Base-by-base conservation (phyloP, 2,329 filamentous ascomycete species). In the Aspergillus pseudoviridinutans region DNA sequence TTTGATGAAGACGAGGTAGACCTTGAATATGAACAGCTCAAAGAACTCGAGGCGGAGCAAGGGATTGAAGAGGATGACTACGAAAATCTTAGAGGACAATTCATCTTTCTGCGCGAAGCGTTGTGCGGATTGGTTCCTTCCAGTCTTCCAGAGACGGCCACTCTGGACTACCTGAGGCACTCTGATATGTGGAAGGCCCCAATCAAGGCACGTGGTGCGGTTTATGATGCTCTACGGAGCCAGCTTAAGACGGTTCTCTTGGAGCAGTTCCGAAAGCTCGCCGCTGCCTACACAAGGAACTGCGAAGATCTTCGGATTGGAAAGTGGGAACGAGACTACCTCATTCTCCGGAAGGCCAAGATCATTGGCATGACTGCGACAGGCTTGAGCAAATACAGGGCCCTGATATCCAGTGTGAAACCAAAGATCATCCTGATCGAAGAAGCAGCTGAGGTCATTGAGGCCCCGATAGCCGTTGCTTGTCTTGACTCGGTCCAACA, bases 331-430 rank as follows among this genome's bases (percentile, higher is more conserved):
- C 77, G 79, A 38, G 84, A 91, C 58, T 74, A 81, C 8, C 74
- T 82, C 24, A 79, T 90, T 25, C 74, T 93, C 3, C 82, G 83
- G 35, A 83, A 83, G 52, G 77, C 82, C 4, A 83, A 80, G 55
- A 69, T 88, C 27, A 80, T 88, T 53, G 86, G 86, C 8, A 81
- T 87, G 78, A 96, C 91, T 0, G 92, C 89, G 0, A 95, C 91
- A 0, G 90, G 91, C 1, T 70, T 95, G 8, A 87, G 87, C 72
- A 95, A 95, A 64, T 93, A 94, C 60, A 85, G 90, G 3, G 84
- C 82, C 1, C 78, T 93, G 2, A 78, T 95, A 24, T 79, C 86
- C 0, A 83, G 84, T 1, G 69, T 93, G 4, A 78, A 82, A 28
- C 89, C 91, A 0, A 84, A 79, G 25, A 79, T 90, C 3, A 79